Evolutionary conservation across 371 early-diverging fungal genomes (phyloP), one percentile per base, ranked within the genome.

Genomic region (Homolaphlyctis polyrhiza): DNA sequence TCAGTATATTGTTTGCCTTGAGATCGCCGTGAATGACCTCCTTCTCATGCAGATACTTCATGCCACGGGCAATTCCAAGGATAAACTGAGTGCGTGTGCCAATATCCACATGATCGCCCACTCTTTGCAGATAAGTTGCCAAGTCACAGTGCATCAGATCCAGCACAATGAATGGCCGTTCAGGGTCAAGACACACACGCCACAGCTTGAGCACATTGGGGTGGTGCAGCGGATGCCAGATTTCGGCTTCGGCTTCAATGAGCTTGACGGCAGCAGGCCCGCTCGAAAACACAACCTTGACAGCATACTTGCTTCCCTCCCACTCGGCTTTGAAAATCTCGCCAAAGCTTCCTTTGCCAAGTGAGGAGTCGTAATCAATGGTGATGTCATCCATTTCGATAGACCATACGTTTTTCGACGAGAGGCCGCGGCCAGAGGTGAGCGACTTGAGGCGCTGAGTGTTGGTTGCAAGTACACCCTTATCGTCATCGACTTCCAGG

Each of bases 191-290:
- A n/a, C 52, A 51, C 11, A 51, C 6, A 14, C n/a, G 25, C 52
- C 52, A 51, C 28, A 51, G 25, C 52, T n/a, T n/a, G n/a, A 51
- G 28, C 28, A 51, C 32, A n/a, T 51, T 51, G 52, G 52, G 52
- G 32, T 51, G 52, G 8, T n/a, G 52, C 52, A 51, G 52, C 32
- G 27, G 27, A n/a, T 14, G 27, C 52, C 52, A 51, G 8, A 27
- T 14, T n/a, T 51, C 52, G 32, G 52, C 52, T n/a, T 51, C 52
- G 25, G 25, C 32, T 11, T 11, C 52, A 25, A 51, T 14, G 8
- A n/a, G 8, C 11, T 51, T 6, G 11, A n/a, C 25, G 11, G 52
- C 25, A 8, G 11, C 52, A 18, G 18, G 11, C 11, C 39, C 18
- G 39, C 11, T 11, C 8, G 18, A 8, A 39, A 39, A 39, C 11